These are phyloP conservation scores for Phytophthora palmivora DNA, from an alignment of 352 stramenopile genomes.

Conservation along the genomic window DNA sequence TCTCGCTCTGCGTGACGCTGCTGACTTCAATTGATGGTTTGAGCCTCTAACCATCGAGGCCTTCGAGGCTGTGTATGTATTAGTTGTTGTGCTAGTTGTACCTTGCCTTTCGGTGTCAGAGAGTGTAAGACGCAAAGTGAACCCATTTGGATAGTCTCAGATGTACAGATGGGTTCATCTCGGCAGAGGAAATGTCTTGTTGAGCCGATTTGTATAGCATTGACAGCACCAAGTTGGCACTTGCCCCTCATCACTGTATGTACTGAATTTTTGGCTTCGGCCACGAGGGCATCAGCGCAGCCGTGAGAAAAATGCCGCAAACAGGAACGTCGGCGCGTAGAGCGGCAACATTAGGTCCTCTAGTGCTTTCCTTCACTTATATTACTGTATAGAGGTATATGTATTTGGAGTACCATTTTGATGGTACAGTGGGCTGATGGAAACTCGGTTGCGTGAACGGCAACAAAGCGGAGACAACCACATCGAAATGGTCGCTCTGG, in stretches of 20 bases:
- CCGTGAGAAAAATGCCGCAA: constrained; percentile 23
- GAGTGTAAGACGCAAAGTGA: constrained; percentile 1
- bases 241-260: no score
- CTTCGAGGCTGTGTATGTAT: not conserved
- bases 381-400: no score
- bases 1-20: not conserved
- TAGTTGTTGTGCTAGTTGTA: not conserved
- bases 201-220: not conserved
- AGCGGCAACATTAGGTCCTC: no score
- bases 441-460: no score
- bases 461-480: no score
- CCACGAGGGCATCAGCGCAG: constrained; percentile 21
- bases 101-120: constrained; percentile 18
- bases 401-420: no score
- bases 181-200: no score
- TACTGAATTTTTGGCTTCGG: constrained; percentile 20
- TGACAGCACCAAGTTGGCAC: no score
- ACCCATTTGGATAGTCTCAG: constrained; percentile 18
- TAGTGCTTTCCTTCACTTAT: no score
- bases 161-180: not conserved
- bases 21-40: not conserved
- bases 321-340: constrained; percentile 1
- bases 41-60: no score
- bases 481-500: no score
- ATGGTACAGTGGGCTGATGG: no score